Percentiles rank a stretch among this genome's conserved stretches.
phyloP scores from a whole-genome alignment of 2,329 filamentous ascomycete species.

The Sclerotinia minor region DNA sequence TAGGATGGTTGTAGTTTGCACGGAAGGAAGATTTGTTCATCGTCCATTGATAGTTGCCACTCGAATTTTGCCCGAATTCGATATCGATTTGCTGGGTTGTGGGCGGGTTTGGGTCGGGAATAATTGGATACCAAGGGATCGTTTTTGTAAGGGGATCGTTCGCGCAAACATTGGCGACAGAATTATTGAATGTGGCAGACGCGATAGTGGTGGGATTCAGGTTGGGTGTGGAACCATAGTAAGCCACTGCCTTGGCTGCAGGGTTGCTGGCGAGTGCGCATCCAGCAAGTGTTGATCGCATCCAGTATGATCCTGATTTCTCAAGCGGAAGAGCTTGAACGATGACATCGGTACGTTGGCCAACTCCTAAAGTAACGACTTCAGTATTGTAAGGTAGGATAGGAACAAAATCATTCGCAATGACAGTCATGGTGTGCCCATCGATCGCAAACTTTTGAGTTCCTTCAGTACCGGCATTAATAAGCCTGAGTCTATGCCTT shows the following conservation, averaged over 20 bases:
- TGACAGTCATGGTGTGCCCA: constrained; percentile 56
- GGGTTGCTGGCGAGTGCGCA: constrained; percentile 52
- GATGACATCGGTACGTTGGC: constrained; percentile 48
- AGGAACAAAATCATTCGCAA: constrained; percentile 64
- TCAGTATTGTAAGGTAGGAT: constrained; percentile 61
- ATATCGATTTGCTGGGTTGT: constrained; percentile 42
- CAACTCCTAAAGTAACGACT: constrained; percentile 39
- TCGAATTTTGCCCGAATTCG: constrained; percentile 50
- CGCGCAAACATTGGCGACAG: constrained; percentile 26
- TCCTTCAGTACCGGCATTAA: constrained; percentile 48
- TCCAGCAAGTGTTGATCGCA: constrained; percentile 50
- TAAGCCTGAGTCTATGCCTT: constrained; percentile 49
- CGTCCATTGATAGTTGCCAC: constrained; percentile 51
- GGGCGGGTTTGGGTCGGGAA: constrained; percentile 30
- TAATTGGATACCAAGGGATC: constrained; percentile 32
- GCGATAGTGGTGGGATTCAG: constrained; percentile 28
- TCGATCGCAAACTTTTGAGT: constrained; percentile 51
- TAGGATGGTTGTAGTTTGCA: constrained; percentile 54
- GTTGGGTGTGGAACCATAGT: constrained; percentile 52
- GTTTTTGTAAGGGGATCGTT: constrained; percentile 33
- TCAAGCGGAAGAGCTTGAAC: constrained; percentile 47
- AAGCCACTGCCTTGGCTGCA: constrained; percentile 59
- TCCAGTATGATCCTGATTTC: constrained; percentile 50
- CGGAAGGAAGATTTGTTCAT: constrained; percentile 54
- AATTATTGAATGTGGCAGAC: constrained; percentile 28